Evolutionary conservation across 2,329 filamentous ascomycete genomes (phyloP).

Genomic region (Ophiognomonia clavigignenti-juglandacearum): DNA sequence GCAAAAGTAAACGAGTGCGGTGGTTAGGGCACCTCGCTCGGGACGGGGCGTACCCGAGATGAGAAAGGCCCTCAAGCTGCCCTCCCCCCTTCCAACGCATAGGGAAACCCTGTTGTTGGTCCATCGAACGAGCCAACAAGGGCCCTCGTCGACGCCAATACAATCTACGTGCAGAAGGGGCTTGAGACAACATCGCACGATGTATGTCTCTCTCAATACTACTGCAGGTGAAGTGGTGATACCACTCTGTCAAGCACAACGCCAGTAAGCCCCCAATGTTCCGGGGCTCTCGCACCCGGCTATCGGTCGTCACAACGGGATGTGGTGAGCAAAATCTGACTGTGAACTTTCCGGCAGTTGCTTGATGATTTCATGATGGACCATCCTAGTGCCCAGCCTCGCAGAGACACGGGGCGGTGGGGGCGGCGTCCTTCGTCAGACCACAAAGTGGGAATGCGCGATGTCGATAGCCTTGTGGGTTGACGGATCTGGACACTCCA

Average conservation of each 20-base stretch:
- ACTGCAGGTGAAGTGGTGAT: background rate
- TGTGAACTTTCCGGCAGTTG: too few species aligned
- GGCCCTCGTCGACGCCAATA: background rate
- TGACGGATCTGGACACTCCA: too few species aligned
- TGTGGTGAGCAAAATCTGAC: too few species aligned
- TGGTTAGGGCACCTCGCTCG: background rate
- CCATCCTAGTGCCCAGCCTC: too few species aligned
- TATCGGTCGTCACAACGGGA: background rate
- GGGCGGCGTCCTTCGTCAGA: too few species aligned
- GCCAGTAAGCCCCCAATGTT: background rate
- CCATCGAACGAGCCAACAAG: background rate
- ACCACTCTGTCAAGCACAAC: conserved; percentile 5
- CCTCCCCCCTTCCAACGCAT: too few species aligned
- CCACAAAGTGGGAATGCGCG: too few species aligned
- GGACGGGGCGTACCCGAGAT: conserved; percentile 13
- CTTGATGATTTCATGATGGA: too few species aligned
- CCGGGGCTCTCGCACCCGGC: background rate
- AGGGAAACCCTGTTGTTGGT: conserved; percentile 6
- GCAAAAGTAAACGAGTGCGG: background rate
- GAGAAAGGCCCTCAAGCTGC: background rate
- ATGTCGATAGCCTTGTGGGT: too few species aligned
- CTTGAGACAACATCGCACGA: conserved; percentile 7
- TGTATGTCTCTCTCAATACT: background rate
- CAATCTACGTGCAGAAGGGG: background rate
- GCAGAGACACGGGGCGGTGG: too few species aligned